Base-by-base conservation (phyloP, 257 asterid species). In the Salvia rosmarinus region DNA sequence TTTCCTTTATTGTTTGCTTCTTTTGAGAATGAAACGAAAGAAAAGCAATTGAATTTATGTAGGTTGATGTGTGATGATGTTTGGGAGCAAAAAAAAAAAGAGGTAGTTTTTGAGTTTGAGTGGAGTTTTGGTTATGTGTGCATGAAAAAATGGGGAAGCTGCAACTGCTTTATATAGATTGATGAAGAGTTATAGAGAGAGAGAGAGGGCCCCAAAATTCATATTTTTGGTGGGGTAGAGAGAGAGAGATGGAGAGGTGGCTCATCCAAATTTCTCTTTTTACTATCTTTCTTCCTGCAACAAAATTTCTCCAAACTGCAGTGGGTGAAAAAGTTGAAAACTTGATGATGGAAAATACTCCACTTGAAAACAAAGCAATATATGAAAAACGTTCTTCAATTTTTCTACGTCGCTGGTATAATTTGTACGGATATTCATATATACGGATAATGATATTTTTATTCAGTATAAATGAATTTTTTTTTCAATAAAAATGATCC, bases 81-180 rank as follows among this genome's bases (percentile, higher is more conserved):
- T 56, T 55, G 20, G 46, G 56, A n/a, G n/a, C n/a, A n/a, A n/a
- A n/a, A 64, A 11, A 62, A 40, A 35, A 55, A 20, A 32, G 66
- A 35, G 66, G 35, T 34, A 64, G 69, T 64, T 64, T 39, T 62
- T 62, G 51, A 37, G 32, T 37, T 23, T 68, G n/a, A 74, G 70
- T 57, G 65, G 72, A 64, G 69, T 51, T 54, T 71, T 62, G 67
- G 77, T 71, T 68, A 11, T 75, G 28, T 52, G 81, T 82, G 86
- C 81, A 78, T 78, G 82, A 75, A 34, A 68, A 49, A 71, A 62
- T 72, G 81, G 75, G 79, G 80, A 77, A 76, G 70, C 65, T 64
- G n/a, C 66, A 72, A 72, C 77, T 82, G 86, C 86, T 78, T 72
- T 78, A 68, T 75, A 71, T 34, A 70, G 56, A 55, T 43, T 20